phyloP scores from a whole-genome alignment of 2,329 filamentous ascomycete genomes.

The Scopulariopsis brevicaulis region DNA sequence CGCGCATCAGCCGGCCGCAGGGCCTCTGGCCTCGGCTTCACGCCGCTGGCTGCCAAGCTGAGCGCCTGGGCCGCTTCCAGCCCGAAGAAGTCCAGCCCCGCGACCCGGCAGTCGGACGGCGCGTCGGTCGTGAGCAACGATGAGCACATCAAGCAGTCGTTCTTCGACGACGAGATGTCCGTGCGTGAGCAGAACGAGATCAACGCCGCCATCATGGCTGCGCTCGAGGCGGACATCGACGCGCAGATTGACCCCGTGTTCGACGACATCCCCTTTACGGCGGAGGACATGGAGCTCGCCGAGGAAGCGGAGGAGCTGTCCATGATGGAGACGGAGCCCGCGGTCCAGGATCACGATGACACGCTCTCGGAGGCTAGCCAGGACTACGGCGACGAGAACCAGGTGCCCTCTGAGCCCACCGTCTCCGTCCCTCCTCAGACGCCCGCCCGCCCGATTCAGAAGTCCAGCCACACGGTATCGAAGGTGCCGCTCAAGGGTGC shows the following conservation, averaged over 20 bases:
- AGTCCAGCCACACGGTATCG: constrained; percentile 56
- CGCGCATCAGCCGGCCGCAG: constrained; percentile 17
- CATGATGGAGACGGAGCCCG: constrained; percentile 31
- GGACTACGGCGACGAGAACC: constrained; percentile 58
- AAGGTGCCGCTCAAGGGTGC: constrained; percentile 67
- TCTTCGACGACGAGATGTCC: constrained; percentile 43
- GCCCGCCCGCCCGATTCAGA: constrained; percentile 35
- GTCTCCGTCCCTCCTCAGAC: constrained; percentile 35
- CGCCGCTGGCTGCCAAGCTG: constrained; percentile 50
- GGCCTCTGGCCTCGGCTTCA: constrained; percentile 40
- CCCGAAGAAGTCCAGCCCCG: constrained; percentile 21
- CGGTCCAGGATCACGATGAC: constrained; percentile 22
- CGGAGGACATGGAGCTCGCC: constrained; percentile 46
- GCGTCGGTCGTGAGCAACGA: background rate
- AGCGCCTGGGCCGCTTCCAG: constrained; percentile 52
- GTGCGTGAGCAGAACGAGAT: constrained; percentile 23
- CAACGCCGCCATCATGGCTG: constrained; percentile 18
- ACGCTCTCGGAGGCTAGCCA: constrained; percentile 49
- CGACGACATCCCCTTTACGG: constrained; percentile 33
- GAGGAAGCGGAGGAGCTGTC: constrained; percentile 51
- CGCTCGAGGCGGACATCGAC: constrained; percentile 21
- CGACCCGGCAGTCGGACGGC: background rate
- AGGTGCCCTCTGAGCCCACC: constrained; percentile 33
- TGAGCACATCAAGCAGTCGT: constrained; percentile 25
- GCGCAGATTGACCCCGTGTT: constrained; percentile 22